Evolutionary conservation across 176 grass and related monocot species (phyloP).

Genomic region (Thinopyrum elongatum): DNA sequence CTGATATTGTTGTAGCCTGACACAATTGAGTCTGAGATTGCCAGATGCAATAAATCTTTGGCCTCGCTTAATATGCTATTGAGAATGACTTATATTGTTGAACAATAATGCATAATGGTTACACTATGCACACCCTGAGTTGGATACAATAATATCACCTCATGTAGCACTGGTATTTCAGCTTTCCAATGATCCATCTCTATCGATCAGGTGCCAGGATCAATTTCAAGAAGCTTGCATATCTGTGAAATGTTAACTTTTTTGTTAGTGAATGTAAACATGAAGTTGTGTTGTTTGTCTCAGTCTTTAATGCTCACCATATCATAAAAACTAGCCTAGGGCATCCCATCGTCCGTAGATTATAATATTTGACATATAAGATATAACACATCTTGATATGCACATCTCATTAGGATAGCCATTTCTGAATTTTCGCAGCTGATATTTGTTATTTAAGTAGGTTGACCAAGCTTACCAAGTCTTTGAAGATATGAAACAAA

Average conservation of each 20-base stretch:
- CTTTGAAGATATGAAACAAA: constrained; percentile 96
- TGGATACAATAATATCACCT: background rate
- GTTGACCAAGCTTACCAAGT: constrained; percentile 78
- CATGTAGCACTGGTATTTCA: background rate
- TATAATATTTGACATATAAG: constrained; percentile 11
- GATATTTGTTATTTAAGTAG: constrained; percentile 47
- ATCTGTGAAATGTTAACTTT: background rate
- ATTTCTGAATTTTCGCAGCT: background rate
- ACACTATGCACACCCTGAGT: background rate
- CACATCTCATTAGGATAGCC: background rate
- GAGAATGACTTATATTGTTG: background rate
- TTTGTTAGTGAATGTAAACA: background rate
- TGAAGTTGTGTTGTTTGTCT: background rate
- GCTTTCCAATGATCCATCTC: background rate
- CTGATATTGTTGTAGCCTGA: background rate
- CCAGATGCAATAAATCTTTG: background rate
- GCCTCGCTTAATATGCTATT: background rate
- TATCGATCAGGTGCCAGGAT: background rate
- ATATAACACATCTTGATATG: background rate
- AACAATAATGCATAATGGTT: background rate
- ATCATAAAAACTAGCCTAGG: background rate
- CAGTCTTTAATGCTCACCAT: background rate
- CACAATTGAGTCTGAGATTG: background rate
- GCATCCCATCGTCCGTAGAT: background rate
- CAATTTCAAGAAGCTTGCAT: background rate